Percentiles rank a stretch among this genome's conserved stretches.
Conservation (phyloP, 768 basidiomycete species). For the Suillus luteus region DNA sequence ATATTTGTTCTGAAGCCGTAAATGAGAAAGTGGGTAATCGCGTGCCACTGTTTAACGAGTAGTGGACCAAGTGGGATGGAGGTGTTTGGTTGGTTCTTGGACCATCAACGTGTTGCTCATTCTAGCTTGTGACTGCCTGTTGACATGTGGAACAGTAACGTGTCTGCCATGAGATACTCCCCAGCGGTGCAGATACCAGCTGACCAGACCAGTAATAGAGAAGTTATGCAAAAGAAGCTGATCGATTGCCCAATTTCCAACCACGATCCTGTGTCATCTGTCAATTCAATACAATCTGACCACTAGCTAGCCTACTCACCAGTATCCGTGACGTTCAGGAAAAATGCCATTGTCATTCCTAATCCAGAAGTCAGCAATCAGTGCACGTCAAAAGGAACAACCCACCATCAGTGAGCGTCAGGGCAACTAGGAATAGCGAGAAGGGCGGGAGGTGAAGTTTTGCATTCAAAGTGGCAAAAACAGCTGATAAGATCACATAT, state of each 20-base stretch:
- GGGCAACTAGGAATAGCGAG: conserved; percentile 75
- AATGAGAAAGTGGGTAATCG: neutral
- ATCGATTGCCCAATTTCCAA: conserved; percentile 88
- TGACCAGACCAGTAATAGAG: conserved; percentile 76
- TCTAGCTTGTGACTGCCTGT: conserved; percentile 24
- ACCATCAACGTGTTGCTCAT: conserved; percentile 6
- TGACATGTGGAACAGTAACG: conserved; percentile 24
- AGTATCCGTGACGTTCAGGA: conserved; percentile 80
- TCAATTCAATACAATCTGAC: conserved; percentile 12
- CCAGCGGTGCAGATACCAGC: conserved; percentile 75
- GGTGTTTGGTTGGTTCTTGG: neutral
- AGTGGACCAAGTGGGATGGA: neutral
- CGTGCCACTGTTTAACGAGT: neutral
- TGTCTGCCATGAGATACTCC: conserved; percentile 62
- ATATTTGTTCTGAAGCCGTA: neutral
- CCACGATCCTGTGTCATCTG: conserved; percentile 64
- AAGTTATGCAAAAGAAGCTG: conserved; percentile 85
- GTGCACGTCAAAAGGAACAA: conserved; percentile 13
- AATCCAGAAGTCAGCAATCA: conserved; percentile 12
- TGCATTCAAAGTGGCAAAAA: conserved; percentile 69
- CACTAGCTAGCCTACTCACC: conserved; percentile 40
- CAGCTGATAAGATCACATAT: conserved; percentile 73
- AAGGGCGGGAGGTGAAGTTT: conserved; percentile 72
- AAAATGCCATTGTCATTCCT: conserved; percentile 86
- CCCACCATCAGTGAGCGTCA: conserved; percentile 71